These are phyloP conservation scores for Naumovozyma baii DNA, from an alignment of 805 yeast species.

Conservation along the genomic window DNA sequence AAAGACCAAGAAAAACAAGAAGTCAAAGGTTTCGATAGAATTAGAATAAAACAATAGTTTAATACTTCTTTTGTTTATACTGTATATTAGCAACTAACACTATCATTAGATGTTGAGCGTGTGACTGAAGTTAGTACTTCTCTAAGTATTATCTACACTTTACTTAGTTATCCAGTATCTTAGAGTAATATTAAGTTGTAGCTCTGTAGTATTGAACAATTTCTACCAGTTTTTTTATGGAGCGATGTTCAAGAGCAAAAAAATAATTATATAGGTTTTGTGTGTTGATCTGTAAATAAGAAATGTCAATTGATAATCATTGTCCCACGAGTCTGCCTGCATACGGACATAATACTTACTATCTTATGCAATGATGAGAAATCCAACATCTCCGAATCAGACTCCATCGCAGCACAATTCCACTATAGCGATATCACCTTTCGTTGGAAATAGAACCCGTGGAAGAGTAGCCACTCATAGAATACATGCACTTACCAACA, in stretches of 20 bases:
- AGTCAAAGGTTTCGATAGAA: constrained; percentile 44
- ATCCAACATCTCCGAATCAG: constrained; percentile 11
- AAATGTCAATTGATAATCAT: background rate
- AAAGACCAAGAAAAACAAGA: constrained; percentile 32
- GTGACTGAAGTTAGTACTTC: too few relatives aligned
- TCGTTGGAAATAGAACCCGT: constrained; percentile 35
- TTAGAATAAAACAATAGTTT: constrained; percentile 37
- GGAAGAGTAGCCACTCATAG: constrained; percentile 12
- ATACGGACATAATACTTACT: too few relatives aligned
- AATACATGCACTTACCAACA: constrained; percentile 5
- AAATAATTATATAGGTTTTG: too few relatives aligned
- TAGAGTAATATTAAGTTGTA: too few relatives aligned
- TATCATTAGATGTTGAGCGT: too few relatives aligned
- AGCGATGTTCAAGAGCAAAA: too few relatives aligned
- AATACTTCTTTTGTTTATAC: constrained; percentile 29
- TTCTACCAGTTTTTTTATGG: too few relatives aligned
- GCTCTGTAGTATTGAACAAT: too few relatives aligned
- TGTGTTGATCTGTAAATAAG: background rate
- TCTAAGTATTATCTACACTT: too few relatives aligned
- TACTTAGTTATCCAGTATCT: too few relatives aligned
- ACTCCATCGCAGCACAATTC: constrained; percentile 58
- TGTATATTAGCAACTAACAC: background rate
- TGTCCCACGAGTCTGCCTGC: too few relatives aligned
- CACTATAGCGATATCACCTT: constrained; percentile 64
- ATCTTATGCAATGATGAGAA: too few relatives aligned